Conservation (phyloP, 768 basidiomycete species). For the Amanita fuliginea region DNA sequence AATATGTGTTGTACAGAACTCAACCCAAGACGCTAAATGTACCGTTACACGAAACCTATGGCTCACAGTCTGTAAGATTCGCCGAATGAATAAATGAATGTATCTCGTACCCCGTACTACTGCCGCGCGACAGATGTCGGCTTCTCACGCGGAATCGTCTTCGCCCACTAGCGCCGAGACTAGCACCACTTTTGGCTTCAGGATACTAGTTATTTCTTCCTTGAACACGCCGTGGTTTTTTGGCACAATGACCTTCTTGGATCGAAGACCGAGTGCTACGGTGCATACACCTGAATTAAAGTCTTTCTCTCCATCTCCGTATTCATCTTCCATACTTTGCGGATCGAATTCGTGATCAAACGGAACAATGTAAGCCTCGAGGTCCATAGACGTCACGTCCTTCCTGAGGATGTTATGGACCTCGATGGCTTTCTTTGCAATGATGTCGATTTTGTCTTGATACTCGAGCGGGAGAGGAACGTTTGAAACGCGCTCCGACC, state of each 20-base stretch:
- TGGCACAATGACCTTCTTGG: conserved; percentile 23
- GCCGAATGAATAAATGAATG: background rate
- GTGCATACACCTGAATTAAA: conserved; percentile 37
- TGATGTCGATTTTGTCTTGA: background rate
- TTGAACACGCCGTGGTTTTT: conserved; percentile 24
- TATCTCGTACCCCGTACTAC: background rate
- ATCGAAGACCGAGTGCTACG: conserved; percentile 39
- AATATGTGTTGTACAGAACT: background rate
- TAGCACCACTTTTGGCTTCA: conserved; percentile 47
- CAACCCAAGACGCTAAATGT: conserved; percentile 1
- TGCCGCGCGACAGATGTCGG: background rate
- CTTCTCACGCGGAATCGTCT: too few species aligned
- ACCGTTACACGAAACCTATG: conserved; percentile 5
- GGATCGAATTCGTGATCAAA: conserved; percentile 31
- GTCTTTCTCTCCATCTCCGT: conserved; percentile 9
- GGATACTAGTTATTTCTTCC: conserved; percentile 27
- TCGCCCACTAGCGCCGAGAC: background rate
- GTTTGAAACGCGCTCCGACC: background rate
- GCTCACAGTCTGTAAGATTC: conserved; percentile 4
- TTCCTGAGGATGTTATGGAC: conserved; percentile 49
- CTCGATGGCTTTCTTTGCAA: conserved; percentile 8
- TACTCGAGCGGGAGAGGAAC: background rate
- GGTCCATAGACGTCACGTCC: conserved; percentile 43
- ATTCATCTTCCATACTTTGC: conserved; percentile 33
- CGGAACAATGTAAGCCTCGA: conserved; percentile 36